Conservation (phyloP, 371 early-diverging fungal genomes). For the Saksenaea oblongispora region DNA sequence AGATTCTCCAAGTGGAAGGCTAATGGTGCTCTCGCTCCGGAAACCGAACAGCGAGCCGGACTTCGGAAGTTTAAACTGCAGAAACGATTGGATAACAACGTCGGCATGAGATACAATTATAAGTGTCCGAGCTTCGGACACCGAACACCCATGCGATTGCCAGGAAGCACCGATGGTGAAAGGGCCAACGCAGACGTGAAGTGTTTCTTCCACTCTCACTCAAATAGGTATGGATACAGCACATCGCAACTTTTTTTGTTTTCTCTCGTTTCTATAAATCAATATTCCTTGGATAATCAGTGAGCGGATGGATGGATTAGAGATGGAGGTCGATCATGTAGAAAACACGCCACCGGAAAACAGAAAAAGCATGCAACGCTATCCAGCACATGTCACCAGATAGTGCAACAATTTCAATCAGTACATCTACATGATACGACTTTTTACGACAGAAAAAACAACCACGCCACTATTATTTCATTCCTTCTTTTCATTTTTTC, state of each 20-base stretch:
- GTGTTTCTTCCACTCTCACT: background rate
- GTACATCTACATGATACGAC: too few species aligned
- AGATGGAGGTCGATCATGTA: background rate
- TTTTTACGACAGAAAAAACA: too few species aligned
- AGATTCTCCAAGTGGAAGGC: background rate
- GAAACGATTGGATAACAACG: background rate
- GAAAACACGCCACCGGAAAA: too few species aligned
- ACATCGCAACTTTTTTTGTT: background rate
- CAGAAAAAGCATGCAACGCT: too few species aligned
- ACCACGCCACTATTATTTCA: background rate
- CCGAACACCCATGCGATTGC: background rate
- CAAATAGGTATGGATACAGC: background rate
- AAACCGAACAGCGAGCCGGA: background rate
- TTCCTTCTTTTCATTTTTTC: background rate
- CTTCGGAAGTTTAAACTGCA: background rate
- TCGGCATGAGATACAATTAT: background rate
- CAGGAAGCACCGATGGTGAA: background rate
- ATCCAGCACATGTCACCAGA: too few species aligned
- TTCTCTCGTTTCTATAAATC: background rate
- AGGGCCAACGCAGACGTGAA: background rate
- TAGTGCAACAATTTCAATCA: too few species aligned
- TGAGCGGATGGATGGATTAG: background rate
- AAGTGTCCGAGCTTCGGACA: background rate
- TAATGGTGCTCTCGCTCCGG: background rate
- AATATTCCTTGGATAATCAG: background rate